Base-by-base conservation (phyloP, 1,139 yeast genomes). In the Suhomyces panamericanus region DNA sequence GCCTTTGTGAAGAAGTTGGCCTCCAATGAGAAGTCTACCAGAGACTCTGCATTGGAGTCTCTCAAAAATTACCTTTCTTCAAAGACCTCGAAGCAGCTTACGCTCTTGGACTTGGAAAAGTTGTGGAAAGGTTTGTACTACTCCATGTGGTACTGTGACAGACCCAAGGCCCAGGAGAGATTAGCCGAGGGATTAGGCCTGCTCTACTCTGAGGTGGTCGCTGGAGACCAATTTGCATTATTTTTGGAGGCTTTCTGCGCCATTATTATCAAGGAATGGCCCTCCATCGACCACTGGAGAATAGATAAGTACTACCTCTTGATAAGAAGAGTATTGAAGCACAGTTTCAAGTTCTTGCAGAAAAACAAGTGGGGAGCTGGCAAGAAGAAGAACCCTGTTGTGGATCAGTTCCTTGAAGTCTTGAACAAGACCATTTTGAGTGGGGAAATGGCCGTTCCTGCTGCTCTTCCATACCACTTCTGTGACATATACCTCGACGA, bases 121-220 rank as follows among this genome's bases (percentile, higher is more conserved):
- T 71, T 93, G 48, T 93, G 98, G 97, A 89, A 87, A 66, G 99
- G 98, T 9, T 74, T 93, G 40, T 93, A 85, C 66, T 93, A 76
- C 63, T 83, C 89, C 26, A 88, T 93, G 96, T 93, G 99, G 99
- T 89, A 86, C 66, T 81, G 96, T 60, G 99, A 93, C 66, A 80
- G 95, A 57, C 95, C 96, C 27, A 76, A 85, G 54, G 95, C 96
- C 26, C 99, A 93, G 66, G 96, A 90, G 63, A 71, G 84, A 48
- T 72, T 93, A 37, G 96, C 96, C 3, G 80, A 77, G 43, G 81
- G 80, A 41, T 70, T 93, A 50, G 96, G 95, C 0, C 74, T 68
- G 40, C 69, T 93, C 39, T 78, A 77, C 49, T 70, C 80, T 20
- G 70, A 74, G 26, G 69, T 69, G 24, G 67, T 80, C n/a, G 69